These are phyloP conservation scores for Solanum gandarillasii DNA, from an alignment of 257 asterid species.

Conservation along the genomic window DNA sequence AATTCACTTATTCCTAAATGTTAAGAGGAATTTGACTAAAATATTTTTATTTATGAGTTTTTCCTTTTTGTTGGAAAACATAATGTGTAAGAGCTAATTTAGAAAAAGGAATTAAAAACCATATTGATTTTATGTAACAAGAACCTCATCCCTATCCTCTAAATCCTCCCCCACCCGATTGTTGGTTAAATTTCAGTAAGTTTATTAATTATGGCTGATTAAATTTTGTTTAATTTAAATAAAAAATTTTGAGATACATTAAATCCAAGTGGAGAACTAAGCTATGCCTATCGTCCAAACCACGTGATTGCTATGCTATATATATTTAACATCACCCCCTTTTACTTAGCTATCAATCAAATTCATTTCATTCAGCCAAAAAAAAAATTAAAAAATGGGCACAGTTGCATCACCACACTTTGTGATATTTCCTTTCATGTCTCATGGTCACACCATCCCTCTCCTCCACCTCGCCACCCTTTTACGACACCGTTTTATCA, in stretches of 20 bases:
- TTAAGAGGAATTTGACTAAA: neutral
- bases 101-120: neutral
- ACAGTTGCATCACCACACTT: conserved; percentile 38
- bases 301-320: neutral
- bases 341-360: neutral
- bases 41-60: no score
- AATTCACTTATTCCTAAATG: neutral
- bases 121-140: no score
- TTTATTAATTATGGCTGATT: no score
- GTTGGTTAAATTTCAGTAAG: no score
- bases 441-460: conserved; percentile 71
- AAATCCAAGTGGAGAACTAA: no score
- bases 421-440: conserved; percentile 55
- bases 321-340: neutral
- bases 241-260: rapidly evolving
- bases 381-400: conserved; percentile 16
- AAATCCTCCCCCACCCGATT: neutral
- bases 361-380: neutral
- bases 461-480: conserved; percentile 62
- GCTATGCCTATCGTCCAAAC: neutral
- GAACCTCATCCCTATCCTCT: neutral
- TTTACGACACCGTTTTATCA: conserved; percentile 33
- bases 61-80: no score
- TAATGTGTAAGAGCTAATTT: neutral
- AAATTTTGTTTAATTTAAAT: no score